Evolutionary conservation across 352 stramenopile species (phyloP).

Genomic region (Saprolegnia parasitica): DNA sequence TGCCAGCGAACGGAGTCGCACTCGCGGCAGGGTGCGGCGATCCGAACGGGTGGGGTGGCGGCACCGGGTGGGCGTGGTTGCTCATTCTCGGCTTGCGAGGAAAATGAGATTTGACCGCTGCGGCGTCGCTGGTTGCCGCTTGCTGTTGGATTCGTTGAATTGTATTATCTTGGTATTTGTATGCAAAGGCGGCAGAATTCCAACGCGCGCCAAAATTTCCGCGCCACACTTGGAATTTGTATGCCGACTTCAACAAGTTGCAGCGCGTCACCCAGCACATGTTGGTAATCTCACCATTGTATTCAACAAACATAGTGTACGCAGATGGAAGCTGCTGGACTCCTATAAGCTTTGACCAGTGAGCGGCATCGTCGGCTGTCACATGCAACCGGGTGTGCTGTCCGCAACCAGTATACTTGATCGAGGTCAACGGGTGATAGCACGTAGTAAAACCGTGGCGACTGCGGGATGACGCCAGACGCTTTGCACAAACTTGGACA

Average conservation of each 20-base stretch:
- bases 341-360: constrained; percentile 6
- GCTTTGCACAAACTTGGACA: too few species aligned
- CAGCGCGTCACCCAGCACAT: not conserved
- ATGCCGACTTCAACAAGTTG: constrained; percentile 14
- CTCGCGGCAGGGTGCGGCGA: not conserved
- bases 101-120: constrained; percentile 7
- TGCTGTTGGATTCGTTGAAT: not conserved
- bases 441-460: not conserved
- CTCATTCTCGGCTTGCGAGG: not conserved
- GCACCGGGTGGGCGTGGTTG: not conserved
- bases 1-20: not conserved
- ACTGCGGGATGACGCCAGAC: not conserved
- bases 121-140: not conserved
- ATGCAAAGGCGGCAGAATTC: not conserved
- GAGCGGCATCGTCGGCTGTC: not conserved
- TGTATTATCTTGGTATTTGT: constrained; percentile 15
- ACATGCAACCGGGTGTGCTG: constrained; percentile 1
- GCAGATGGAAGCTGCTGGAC: constrained; percentile 1
- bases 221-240: not conserved
- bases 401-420: not conserved
- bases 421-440: not conserved
- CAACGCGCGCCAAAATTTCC: not conserved
- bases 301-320: not conserved
- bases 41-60: not conserved
- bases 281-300: constrained; percentile 12